Evolutionary conservation across 2,329 filamentous ascomycete genomes (phyloP), one percentile per base, ranked within the genome.

Genomic region (Epichloe elymi): DNA sequence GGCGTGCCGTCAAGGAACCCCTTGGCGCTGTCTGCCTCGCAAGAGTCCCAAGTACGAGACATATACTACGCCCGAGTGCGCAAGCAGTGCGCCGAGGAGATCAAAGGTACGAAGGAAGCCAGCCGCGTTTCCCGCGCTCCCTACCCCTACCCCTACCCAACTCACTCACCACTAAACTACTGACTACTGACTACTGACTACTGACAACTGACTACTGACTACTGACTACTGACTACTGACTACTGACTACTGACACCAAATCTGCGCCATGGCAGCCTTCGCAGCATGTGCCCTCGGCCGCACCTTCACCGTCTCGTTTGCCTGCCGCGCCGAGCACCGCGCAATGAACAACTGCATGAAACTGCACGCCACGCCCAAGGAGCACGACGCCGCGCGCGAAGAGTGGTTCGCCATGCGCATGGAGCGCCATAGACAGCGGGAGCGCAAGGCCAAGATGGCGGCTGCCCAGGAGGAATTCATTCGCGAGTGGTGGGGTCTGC

Each of bases 261-360:
- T 30, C 26, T 26, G 26, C 26, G 15, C 15, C 37, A 10, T 3
- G 30, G 3, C 19, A 48, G 91, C 86, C 55, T 98, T 98, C 66
- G 93, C 93, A 52, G 82, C 85, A 58, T 98, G 93, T 75, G 90
- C 90, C 49, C 76, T 84, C 47, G 83, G 85, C 63, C 86, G 88
- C 57, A 97, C 90, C 5, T 80, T 97, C 60, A 89, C 84, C 51
- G 86, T 93, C 53, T 85, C 89, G 12, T 96, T 93, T 74, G 79
- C 82, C 49, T 98, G 93, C 73, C 84, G 88, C 50, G 70, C 76
- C 46, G 78, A 90, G 63, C 85, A 89, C 61, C 82, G 84, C 55
- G 75, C 77, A 37, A 98, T 98, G 93, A 98, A 98, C 71, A 76
- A 74, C 55, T 98, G 93, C 73, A 96, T 98, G 89, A 76, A 90